Conservation (phyloP, 2,329 filamentous ascomycete species). For the Knufia petricola region DNA sequence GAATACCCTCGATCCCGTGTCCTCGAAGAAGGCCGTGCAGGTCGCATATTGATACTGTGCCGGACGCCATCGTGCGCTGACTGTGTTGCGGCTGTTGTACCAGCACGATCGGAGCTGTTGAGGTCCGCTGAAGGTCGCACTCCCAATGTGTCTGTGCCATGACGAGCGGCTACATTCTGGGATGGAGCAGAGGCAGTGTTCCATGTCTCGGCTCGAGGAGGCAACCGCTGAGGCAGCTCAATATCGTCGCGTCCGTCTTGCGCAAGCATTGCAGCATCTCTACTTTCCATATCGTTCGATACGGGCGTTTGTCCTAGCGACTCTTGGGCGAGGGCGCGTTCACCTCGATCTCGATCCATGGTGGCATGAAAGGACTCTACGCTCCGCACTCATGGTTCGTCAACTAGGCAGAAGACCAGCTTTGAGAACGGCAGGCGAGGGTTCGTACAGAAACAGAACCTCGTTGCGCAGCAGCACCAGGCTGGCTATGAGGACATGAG, state of each 20-base stretch:
- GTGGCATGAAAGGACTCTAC: background rate
- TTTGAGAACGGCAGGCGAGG: no score
- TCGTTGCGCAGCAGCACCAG: no score
- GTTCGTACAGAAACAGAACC: no score
- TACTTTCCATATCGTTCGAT: no score
- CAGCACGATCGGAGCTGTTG: background rate
- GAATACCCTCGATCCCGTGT: slow-evolving; percentile 44
- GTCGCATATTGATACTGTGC: background rate
- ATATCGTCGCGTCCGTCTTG: background rate
- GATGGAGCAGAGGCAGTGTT: background rate
- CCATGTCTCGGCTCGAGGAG: background rate
- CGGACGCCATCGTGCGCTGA: background rate
- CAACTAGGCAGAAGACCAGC: background rate
- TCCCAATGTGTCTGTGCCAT: background rate
- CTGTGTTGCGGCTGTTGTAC: background rate
- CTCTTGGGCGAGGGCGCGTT: background rate
- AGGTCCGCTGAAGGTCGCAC: background rate
- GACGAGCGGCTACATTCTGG: background rate
- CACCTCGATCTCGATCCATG: background rate
- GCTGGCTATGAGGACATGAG: no score
- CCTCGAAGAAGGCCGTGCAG: background rate
- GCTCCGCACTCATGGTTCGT: background rate
- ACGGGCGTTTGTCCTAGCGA: background rate
- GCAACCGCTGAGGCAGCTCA: background rate
- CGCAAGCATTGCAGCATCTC: background rate